Percentiles rank a stretch among this genome's conserved stretches.
Evolutionary conservation across 139 green algal genomes (phyloP).

Genomic region (Chlorella sorokiniana): DNA sequence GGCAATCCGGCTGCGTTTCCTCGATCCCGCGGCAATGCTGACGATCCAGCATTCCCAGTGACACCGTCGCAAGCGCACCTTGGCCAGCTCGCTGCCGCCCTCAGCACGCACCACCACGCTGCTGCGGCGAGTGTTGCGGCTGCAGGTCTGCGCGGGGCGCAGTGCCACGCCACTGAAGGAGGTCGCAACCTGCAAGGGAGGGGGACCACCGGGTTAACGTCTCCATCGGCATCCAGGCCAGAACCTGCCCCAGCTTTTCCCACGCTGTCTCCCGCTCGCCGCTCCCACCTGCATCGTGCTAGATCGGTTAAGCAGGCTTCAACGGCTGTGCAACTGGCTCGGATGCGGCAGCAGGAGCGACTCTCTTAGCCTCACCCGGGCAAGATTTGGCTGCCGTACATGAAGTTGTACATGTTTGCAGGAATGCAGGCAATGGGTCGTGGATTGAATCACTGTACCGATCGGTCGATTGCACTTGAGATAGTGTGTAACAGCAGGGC

Average conservation of each 20-base stretch:
- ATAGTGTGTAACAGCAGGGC: too few relatives aligned
- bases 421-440: too few relatives aligned
- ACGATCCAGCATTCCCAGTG: background rate
- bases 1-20: too few relatives aligned
- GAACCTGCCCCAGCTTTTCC: too few relatives aligned
- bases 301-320: constrained; percentile 2
- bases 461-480: too few relatives aligned
- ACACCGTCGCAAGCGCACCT: constrained; percentile 5
- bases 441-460: too few relatives aligned
- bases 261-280: background rate
- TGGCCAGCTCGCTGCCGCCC: constrained; percentile 35
- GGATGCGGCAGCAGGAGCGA: too few relatives aligned
- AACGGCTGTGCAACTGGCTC: background rate
- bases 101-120: constrained; percentile 42
- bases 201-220: background rate
- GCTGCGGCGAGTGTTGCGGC: constrained; percentile 10
- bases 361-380: background rate
- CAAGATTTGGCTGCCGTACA: too few relatives aligned
- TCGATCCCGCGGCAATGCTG: background rate
- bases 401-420: too few relatives aligned
- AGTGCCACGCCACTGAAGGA: constrained; percentile 19
- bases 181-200: background rate
- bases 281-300: background rate
- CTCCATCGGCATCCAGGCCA: background rate
- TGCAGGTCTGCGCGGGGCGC: constrained; percentile 15